These are phyloP conservation scores for Fusarium brachygibbosum DNA, from an alignment of 2,329 filamentous ascomycete genomes.

Conservation along the genomic window DNA sequence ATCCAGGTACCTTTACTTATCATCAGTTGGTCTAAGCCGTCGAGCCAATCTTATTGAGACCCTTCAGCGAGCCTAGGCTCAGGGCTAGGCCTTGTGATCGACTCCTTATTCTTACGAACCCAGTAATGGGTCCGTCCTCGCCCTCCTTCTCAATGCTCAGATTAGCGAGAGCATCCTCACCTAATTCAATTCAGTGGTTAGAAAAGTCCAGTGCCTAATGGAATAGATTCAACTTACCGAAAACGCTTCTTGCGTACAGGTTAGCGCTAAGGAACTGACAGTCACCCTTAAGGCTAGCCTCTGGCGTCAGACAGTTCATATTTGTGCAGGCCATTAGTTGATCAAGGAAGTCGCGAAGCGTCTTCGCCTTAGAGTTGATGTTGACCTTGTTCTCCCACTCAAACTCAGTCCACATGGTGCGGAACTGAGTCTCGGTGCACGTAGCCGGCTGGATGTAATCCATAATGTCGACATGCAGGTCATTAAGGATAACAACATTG, in stretches of 20 bases:
- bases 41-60: slow-evolving; percentile 82
- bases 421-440: slow-evolving; percentile 97
- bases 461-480: slow-evolving; percentile 99
- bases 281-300: slow-evolving; percentile 95
- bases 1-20: slow-evolving; percentile 26
- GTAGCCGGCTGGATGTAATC: slow-evolving; percentile 98
- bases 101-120: slow-evolving; percentile 97
- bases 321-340: slow-evolving; percentile 98
- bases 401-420: slow-evolving; percentile 99
- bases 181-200: slow-evolving; percentile 63
- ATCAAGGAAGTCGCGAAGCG: slow-evolving; percentile 89
- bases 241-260: slow-evolving; percentile 94
- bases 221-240: slow-evolving; percentile 76
- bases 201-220: slow-evolving; percentile 9
- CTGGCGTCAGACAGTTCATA: slow-evolving; percentile 97
- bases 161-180: slow-evolving; percentile 97
- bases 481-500: slow-evolving; percentile 97
- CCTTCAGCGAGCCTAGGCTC: slow-evolving; percentile 94
- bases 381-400: slow-evolving; percentile 99
- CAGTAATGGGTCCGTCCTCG: slow-evolving; percentile 93
- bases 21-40: slow-evolving; percentile 45
- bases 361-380: slow-evolving; percentile 97
- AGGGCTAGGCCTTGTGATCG: slow-evolving; percentile 94
- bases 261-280: slow-evolving; percentile 99
- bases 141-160: slow-evolving; percentile 98